Evolutionary conservation across 2,329 filamentous ascomycete genomes (phyloP).

Genomic region (Sclerotinia trifoliorum): DNA sequence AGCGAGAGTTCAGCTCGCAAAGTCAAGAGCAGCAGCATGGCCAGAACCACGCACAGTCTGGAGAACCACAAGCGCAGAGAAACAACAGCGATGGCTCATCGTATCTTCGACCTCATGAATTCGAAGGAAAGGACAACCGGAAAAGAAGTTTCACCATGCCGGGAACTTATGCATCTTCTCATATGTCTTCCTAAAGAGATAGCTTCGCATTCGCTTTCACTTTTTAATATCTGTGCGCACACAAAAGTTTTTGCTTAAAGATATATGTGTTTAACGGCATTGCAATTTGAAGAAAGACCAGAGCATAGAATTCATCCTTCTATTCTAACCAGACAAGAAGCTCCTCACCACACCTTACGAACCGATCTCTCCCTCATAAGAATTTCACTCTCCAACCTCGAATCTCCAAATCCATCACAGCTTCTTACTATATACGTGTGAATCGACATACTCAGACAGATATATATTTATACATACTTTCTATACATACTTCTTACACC

Average conservation of each 20-base stretch:
- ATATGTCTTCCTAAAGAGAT: slow-evolving; percentile 13
- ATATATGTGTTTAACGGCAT: neutral
- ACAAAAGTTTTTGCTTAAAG: slow-evolving; percentile 4
- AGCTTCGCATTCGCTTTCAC: neutral
- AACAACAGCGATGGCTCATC: slow-evolving; percentile 32
- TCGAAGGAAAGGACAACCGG: slow-evolving; percentile 36
- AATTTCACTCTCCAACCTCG: neutral
- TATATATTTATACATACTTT: slow-evolving; percentile 2
- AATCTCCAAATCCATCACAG: neutral
- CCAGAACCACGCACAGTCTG: slow-evolving; percentile 26
- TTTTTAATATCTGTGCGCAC: neutral
- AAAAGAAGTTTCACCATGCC: slow-evolving; percentile 38
- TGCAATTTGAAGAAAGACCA: slow-evolving; percentile 4
- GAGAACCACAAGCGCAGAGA: slow-evolving; percentile 24
- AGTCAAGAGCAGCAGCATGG: slow-evolving; percentile 31
- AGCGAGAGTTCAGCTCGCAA: slow-evolving; percentile 29
- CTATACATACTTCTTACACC: slow-evolving; percentile 10
- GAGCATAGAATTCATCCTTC: slow-evolving; percentile 7
- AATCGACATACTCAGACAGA: neutral
- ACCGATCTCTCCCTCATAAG: too few species aligned
- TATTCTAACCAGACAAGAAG: neutral
- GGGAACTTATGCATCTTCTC: slow-evolving; percentile 23
- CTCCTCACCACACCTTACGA: neutral
- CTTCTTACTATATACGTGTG: slow-evolving; percentile 6
- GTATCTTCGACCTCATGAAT: slow-evolving; percentile 33